Base-by-base conservation (phyloP, 768 basidiomycete species). In the Boletus barrowsii region DNA sequence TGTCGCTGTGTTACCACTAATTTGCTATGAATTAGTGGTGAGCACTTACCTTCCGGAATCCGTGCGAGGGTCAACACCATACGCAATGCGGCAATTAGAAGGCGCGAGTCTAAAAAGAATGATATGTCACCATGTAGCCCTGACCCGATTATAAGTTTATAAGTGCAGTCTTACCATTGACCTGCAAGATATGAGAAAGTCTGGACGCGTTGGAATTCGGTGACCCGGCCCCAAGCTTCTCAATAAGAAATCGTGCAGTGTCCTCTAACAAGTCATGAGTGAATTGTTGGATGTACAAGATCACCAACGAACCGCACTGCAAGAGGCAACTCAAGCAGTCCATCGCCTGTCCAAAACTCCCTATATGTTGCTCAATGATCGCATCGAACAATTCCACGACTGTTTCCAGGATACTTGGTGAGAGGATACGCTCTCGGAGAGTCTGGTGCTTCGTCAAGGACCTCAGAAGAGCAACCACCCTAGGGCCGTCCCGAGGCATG, bases 311-410 rank as follows among this genome's bases (percentile, higher is more conserved):
- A 65, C 64, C 50, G 17, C 61, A 66, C 32, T 53, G 44, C 56
- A 61, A n/a, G 13, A 66, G 22, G 26, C 52, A 59, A 11, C 14
- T 54, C 43, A 66, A 32, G 18, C 62, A 54, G 3, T 67, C 57
- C 65, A 66, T 66, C 15, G 54, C 65, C 32, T 57, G 62, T 29
- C 49, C 43, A 24, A 67, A 62, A 40, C 55, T 59, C 7, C 37
- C 42, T 11, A 17, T 51, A 0, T 30, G 35, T 24, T 45, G 44
- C 2, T 4, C 10, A 20, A 59, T 7, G 11, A 57, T 59, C 22
- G 0, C 13, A 42, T 67, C 65, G 4, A 66, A 47, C 15, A 65
- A 42, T 1, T 20, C 10, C 26, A 66, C 35, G n/a, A 66, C 42
- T 4, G 10, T 52, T 1, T 57, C 26, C 33, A 64, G 22, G 5